Percentiles rank a stretch among this genome's conserved stretches.
Conservation (phyloP, 2,329 filamentous ascomycete species). For the Xylariaceae sp. region DNA sequence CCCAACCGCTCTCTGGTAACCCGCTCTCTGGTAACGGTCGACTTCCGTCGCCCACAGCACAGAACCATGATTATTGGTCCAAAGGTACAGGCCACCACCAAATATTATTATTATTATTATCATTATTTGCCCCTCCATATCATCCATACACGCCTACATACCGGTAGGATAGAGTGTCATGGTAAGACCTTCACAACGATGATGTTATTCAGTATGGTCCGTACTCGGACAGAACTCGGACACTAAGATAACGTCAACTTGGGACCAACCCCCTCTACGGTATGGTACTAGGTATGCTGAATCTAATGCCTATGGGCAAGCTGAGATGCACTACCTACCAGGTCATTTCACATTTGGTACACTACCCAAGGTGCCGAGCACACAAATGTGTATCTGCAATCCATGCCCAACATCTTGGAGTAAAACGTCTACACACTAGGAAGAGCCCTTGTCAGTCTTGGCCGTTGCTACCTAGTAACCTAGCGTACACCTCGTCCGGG, state of each 20-base stretch:
- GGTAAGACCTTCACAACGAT: neutral
- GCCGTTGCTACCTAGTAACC: no score
- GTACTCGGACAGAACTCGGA: neutral
- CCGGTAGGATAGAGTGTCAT: neutral
- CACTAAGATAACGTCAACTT: neutral
- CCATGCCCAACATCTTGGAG: neutral
- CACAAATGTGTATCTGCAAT: neutral
- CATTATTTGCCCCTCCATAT: neutral
- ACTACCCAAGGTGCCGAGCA: neutral
- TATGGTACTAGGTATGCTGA: neutral
- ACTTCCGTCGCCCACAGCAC: neutral
- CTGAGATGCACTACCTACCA: neutral
- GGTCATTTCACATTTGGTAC: neutral
- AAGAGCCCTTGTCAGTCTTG: neutral
- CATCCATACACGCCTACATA: neutral
- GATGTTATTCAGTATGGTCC: neutral
- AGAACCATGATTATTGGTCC: conserved; percentile 4
- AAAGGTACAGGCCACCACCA: conserved; percentile 2
- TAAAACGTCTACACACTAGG: neutral
- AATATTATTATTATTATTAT: no score
- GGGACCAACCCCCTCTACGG: neutral
- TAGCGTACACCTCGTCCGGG: neutral
- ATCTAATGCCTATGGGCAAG: neutral
- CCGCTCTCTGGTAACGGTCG: neutral
- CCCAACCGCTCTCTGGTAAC: conserved; percentile 1